Conservation (phyloP, 2,329 filamentous ascomycete species). For the Leptographium lundbergii region DNA sequence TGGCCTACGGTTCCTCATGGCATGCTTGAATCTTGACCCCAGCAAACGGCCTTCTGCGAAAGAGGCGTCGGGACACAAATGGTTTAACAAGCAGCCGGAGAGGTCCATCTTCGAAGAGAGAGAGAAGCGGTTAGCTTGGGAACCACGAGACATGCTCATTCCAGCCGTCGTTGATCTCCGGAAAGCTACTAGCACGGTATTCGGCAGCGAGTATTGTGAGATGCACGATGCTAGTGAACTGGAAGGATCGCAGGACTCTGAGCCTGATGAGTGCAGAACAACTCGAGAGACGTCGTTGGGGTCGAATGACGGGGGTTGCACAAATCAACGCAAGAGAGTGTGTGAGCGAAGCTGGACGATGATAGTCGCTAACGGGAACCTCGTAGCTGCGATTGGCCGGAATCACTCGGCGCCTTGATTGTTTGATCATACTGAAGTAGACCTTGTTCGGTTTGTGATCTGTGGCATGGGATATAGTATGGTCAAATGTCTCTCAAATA, state of each 20-base stretch:
- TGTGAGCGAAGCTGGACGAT: background rate
- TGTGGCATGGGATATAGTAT: too few relatives aligned
- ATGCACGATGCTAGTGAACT: background rate
- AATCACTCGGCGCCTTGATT: background rate
- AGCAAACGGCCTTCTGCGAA: conserved; percentile 5
- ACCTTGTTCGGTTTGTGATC: too few relatives aligned
- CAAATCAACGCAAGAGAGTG: background rate
- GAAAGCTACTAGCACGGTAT: background rate
- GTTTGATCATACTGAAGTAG: background rate
- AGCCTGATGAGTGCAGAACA: background rate
- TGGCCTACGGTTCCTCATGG: conserved; percentile 8
- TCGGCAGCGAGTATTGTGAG: background rate
- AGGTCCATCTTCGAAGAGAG: conserved; percentile 4
- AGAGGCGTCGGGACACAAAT: conserved; percentile 4
- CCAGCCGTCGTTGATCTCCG: conserved; percentile 8
- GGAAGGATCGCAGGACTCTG: background rate
- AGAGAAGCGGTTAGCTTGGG: conserved; percentile 6
- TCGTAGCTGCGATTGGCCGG: background rate
- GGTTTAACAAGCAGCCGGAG: conserved; percentile 7
- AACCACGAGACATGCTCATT: conserved; percentile 9
- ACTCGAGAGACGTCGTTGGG: background rate
- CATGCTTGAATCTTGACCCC: conserved; percentile 7
- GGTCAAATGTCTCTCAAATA: too few relatives aligned
- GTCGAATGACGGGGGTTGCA: background rate
- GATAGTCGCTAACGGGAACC: background rate